Base-by-base conservation (phyloP, 768 basidiomycete species). In the Calocybe indica region DNA sequence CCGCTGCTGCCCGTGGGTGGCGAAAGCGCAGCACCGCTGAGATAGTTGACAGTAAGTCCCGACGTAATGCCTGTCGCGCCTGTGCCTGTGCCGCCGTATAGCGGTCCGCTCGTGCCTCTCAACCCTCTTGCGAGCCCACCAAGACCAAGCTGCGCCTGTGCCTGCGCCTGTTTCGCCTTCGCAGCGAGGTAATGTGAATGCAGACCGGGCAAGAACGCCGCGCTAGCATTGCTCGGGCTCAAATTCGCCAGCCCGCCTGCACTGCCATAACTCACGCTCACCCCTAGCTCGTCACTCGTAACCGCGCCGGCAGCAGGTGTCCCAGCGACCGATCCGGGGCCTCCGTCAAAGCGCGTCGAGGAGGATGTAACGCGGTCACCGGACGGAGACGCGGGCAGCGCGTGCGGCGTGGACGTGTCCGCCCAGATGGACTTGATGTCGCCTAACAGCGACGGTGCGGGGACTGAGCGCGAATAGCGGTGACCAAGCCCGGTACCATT, bases 381-480 rank as follows among this genome's bases (percentile, higher is more conserved):
- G 31, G 7, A 63, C 53, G 66, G 68, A n/a, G 66, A 67, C 11
- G 62, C 54, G 11, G 67, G 63, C 11, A 63, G 53, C 7, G 62
- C 58, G 40, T 50, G 53, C 8, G 41, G 45, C 39, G 49, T 54
- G 35, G 60, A 48, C 7, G 70, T 72, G 38, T 87, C 85, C 0
- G 83, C 74, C 92, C 92, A 95, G 13, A 94, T 86, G 11, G 83
- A 85, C 45, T 78, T 79, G 51, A 89, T 78, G 49, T 90, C 85
- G 15, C 85, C 82, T 11, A 92, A 64, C 7, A 90, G 69, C 0
- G 85, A 80, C 0, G 85, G 79, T 1, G 89, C 85, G 10, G 89
- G 88, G 0, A 92, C 89, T 1, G 86, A 88, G 35, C 84, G 82
- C 11, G 87, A 89, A 59, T 91, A 85, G n/a, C 85, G 78, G 56